A percentile compares a stretch with the other conserved stretches of the same genome.
These are phyloP conservation scores for Neopestalotiopsis sp. DNA, from an alignment of 2,329 filamentous ascomycete genomes.

Conservation along the genomic window DNA sequence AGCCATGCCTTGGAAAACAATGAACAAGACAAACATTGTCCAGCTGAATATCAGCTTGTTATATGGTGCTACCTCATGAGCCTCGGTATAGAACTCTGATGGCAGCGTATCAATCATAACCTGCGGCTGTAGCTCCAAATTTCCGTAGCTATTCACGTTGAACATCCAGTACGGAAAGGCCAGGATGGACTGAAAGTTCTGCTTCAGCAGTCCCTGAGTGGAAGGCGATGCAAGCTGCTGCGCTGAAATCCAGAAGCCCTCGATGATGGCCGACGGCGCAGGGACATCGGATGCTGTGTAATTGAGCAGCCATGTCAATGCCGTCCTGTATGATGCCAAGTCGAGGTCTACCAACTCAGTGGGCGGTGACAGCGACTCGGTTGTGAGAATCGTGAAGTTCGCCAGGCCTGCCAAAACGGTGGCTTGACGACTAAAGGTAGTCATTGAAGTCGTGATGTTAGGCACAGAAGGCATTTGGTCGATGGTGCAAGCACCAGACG, in stretches of 20 bases:
- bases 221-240: slow-evolving; percentile 15
- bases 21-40: slow-evolving; percentile 9
- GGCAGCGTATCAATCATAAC: slow-evolving; percentile 15
- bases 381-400: too few species aligned
- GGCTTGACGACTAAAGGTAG: too few species aligned
- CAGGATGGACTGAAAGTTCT: slow-evolving; percentile 31
- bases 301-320: slow-evolving; percentile 27
- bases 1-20: background rate
- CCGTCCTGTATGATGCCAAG: slow-evolving; percentile 19
- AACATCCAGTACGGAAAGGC: slow-evolving; percentile 32
- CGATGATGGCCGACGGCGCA: slow-evolving; percentile 22
- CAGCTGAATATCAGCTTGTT: background rate
- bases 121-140: background rate
- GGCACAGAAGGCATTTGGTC: too few species aligned
- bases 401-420: too few species aligned
- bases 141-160: slow-evolving; percentile 26
- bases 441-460: too few species aligned
- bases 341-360: background rate
- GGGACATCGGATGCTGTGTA: slow-evolving; percentile 26
- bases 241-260: slow-evolving; percentile 26
- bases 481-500: too few species aligned
- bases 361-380: too few species aligned
- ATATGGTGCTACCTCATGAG: slow-evolving; percentile 22
- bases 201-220: slow-evolving; percentile 24
- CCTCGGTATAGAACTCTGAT: slow-evolving; percentile 28